Evolutionary conservation across 768 basidiomycete species (phyloP), one percentile per base, ranked within the genome.

Genomic region (Krasilnikovozyma curviuscula): DNA sequence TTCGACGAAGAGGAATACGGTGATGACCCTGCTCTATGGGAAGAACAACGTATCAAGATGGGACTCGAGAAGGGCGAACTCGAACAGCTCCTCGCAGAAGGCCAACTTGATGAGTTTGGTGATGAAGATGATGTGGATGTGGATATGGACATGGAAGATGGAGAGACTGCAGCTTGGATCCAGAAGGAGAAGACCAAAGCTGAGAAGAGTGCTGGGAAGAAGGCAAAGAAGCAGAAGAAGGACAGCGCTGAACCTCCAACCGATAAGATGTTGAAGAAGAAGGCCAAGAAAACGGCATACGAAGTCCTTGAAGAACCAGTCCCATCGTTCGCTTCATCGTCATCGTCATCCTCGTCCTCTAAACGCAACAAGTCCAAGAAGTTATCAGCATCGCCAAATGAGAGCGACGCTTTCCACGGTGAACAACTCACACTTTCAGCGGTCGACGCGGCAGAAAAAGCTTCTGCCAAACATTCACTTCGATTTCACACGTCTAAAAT

Each of bases 401-500:
- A 59, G 42, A 64, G 66, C 31, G 55, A 57, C 44, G 59, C 62
- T 16, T 70, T 74, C 2, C 84, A 74, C 55, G 83, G 88, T 44
- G 93, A 97, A 59, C 70, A 75, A 3, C 74, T 73, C 1, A 62
- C 72, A 14, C 71, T 97, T 16, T 71, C 73, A 49, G 66, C 72
- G 29, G 74, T 75, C 9, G 91, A 95, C 55, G 73, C 78, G 19
- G 72, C 71, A 5, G 91, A 95, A 68, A 93, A 93, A 63, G 73
- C 69, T 18, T 77, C 81, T 3, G 76, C 80, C 48, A 79, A 76
- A 56, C 81, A 80, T 55, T 75, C 82, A 7, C 72, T 97, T 28
- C 78, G 81, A 30, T 98, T 97, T 76, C 83, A 97, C 65, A 86
- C 85, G 5, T 74, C 83, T 46, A 82, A 80, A 61, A 89, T 98